Conservation (phyloP, 768 basidiomycete species). For the Phallus indusiatus region DNA sequence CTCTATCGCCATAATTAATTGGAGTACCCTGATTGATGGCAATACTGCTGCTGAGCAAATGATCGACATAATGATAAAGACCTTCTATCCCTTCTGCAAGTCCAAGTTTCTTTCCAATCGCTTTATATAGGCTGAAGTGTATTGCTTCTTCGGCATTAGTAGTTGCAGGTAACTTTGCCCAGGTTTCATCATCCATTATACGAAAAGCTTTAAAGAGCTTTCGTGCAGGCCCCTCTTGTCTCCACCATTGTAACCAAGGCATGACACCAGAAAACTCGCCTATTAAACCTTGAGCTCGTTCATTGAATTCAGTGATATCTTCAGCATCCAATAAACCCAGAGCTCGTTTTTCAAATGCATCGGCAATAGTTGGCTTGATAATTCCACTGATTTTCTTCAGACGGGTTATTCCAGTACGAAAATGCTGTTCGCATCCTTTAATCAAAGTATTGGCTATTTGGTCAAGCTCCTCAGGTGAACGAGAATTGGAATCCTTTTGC, state of each 20-base stretch:
- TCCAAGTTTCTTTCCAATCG: slow-evolving; percentile 14
- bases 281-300: neutral
- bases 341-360: slow-evolving; percentile 14
- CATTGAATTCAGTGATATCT: too few species aligned
- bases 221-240: slow-evolving; percentile 17
- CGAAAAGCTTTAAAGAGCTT: slow-evolving; percentile 24
- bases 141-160: slow-evolving; percentile 30
- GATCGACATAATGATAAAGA: slow-evolving; percentile 13
- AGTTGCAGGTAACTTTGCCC: slow-evolving; percentile 24
- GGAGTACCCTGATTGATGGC: slow-evolving; percentile 14
- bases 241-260: slow-evolving; percentile 29
- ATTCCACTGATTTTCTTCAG: slow-evolving; percentile 18
- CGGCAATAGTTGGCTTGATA: slow-evolving; percentile 13
- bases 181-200: slow-evolving; percentile 22
- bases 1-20: slow-evolving; percentile 21
- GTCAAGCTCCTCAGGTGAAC: too few species aligned
- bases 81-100: slow-evolving; percentile 19
- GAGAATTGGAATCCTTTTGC: neutral
- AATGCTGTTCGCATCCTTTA: slow-evolving; percentile 26
- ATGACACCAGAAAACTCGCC: slow-evolving; percentile 15
- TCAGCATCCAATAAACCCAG: slow-evolving; percentile 8
- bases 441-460: slow-evolving; percentile 8
- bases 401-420: slow-evolving; percentile 19
- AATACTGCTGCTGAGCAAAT: slow-evolving; percentile 14
- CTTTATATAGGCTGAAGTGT: slow-evolving; percentile 26